Evolutionary conservation across 2,329 filamentous ascomycete genomes (phyloP).

Genomic region (Arthrobotrys musiformis): DNA sequence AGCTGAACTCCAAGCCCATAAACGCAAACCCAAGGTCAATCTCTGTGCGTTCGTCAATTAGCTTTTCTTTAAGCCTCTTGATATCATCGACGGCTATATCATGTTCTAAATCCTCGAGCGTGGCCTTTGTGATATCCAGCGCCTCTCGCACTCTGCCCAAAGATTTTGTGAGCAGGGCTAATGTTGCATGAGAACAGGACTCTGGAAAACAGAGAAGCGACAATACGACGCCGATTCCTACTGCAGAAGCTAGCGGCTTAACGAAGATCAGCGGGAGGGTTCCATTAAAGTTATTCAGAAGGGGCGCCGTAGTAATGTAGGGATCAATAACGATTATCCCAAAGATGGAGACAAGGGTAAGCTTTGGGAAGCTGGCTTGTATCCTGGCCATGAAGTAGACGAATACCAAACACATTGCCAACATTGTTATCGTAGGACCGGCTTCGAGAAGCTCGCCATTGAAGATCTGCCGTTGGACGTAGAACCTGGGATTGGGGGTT

Average conservation of each 20-base stretch:
- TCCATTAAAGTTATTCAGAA: slow-evolving; percentile 64
- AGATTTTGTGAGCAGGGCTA: slow-evolving; percentile 60
- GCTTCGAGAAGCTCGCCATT: slow-evolving; percentile 67
- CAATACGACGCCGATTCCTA: slow-evolving; percentile 65
- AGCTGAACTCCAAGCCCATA: slow-evolving; percentile 40
- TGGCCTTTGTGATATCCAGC: slow-evolving; percentile 32
- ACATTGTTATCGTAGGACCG: slow-evolving; percentile 63
- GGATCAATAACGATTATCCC: slow-evolving; percentile 66
- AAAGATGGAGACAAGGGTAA: slow-evolving; percentile 65
- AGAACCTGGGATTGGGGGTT: slow-evolving; percentile 59
- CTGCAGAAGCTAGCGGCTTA: slow-evolving; percentile 65
- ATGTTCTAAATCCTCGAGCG: slow-evolving; percentile 16
- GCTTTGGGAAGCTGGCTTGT: slow-evolving; percentile 65
- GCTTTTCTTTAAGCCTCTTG: slow-evolving; percentile 36
- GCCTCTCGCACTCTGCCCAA: slow-evolving; percentile 55
- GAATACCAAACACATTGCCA: slow-evolving; percentile 64
- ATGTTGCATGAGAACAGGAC: slow-evolving; percentile 65
- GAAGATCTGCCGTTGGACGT: slow-evolving; percentile 63
- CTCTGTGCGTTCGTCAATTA: slow-evolving; percentile 28
- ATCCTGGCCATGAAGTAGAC: slow-evolving; percentile 65
- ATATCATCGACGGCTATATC: slow-evolving; percentile 44
- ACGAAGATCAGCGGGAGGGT: slow-evolving; percentile 63
- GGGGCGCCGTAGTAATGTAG: slow-evolving; percentile 65
- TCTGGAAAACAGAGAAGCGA: slow-evolving; percentile 66
- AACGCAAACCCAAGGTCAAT: slow-evolving; percentile 38